Conservation (phyloP, 345 rosid species). For the Bruguiera parviflora region DNA sequence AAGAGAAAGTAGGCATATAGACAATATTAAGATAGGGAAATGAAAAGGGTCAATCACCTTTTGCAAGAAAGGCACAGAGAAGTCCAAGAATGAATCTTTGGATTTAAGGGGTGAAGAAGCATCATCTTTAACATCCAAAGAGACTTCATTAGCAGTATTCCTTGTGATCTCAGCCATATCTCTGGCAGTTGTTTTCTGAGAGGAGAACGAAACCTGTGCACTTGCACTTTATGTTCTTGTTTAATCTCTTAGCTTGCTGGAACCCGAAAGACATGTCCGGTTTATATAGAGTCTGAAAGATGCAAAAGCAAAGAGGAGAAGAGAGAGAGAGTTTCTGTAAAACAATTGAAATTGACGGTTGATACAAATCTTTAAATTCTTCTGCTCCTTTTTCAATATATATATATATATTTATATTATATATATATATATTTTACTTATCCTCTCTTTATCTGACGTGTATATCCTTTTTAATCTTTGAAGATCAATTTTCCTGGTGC, state of each 20-base stretch:
- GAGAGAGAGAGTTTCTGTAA: neutral
- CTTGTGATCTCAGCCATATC: constrained; percentile 49
- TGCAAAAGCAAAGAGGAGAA: neutral
- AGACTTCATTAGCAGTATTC: constrained; percentile 39
- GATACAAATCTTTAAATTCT: too few relatives aligned
- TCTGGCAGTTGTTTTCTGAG: neutral
- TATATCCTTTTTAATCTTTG: neutral
- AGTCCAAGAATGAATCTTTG: constrained; percentile 34
- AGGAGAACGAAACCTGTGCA: neutral
- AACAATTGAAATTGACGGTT: too few relatives aligned
- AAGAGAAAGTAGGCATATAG: too few relatives aligned
- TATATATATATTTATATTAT: too few relatives aligned
- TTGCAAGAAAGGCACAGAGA: constrained; percentile 74
- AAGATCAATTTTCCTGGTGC: constrained; percentile 5
- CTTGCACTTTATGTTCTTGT: neutral
- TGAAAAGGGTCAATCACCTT: constrained; percentile 39
- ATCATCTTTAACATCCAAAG: constrained; percentile 47
- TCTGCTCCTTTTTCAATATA: too few relatives aligned
- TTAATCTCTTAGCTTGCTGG: neutral
- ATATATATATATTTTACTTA: too few relatives aligned
- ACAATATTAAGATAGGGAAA: too few relatives aligned
- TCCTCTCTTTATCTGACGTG: too few relatives aligned
- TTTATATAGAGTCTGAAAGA: neutral
- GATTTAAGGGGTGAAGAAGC: constrained; percentile 18
- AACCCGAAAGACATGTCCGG: neutral